Base-by-base conservation (phyloP, 768 basidiomycete genomes). In the Leccinum sublutescens region DNA sequence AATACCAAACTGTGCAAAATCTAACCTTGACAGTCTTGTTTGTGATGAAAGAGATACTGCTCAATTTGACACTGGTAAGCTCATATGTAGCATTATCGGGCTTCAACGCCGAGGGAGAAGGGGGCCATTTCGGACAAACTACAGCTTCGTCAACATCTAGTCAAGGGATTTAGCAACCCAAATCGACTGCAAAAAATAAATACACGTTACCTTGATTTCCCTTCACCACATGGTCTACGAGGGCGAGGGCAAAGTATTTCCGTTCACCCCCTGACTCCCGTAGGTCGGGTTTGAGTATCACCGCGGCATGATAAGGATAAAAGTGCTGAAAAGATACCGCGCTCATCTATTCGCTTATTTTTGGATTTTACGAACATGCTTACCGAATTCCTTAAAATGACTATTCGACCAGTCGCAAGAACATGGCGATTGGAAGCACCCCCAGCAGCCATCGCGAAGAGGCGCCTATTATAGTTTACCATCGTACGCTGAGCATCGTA, bases 361-460 rank as follows among this genome's bases (percentile, higher is more conserved):
- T 43, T 33, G 3, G 23, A 21, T 23, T 8, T 27, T 25, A 10
- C 50, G 59, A 5, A 23, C n/a, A 33, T 43, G 71, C 87, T 66
- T 74, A 97, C 96, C 40, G 82, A 82, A 68, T 98, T 88, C 51
- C 87, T 84, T 36, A 99, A 76, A 36, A 98, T 73, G 2, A 98
- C 85, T 19, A 98, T 85, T 55, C 97, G 81, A 3, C 96, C 96
- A 0, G 85, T 68, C 15, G 77, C 72, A 50, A 98, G 74, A 5
- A 83, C 73, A 75, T 91, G 95, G 15, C 76, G 76, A 4, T 89
- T 91, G 61, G 87, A 85, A 27, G 82, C 79, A 58, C 87, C 81
- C 19, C 72, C 69, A 2, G 81, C 71, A 1, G 86, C 89, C 70
- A 87, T 80, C 14, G 78, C 74, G 50, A 95, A 67, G 19, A 97